These are phyloP conservation scores for Lipomyces japonicus DNA, from an alignment of 805 yeast species.

Conservation along the genomic window DNA sequence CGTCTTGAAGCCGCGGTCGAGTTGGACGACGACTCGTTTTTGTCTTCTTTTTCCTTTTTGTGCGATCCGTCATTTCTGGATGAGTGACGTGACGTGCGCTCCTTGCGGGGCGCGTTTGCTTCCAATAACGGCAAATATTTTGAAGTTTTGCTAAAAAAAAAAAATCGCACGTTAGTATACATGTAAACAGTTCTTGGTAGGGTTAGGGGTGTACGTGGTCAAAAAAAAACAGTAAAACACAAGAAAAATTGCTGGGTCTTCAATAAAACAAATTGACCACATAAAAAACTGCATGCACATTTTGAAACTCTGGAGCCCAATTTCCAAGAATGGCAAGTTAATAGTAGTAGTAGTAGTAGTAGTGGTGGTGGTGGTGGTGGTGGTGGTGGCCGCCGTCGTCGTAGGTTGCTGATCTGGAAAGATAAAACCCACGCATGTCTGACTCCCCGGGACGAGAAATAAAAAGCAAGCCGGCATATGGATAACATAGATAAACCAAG, in stretches of 20 bases:
- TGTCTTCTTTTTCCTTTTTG: not conserved
- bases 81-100: not conserved
- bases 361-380: no score
- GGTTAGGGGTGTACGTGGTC: not conserved
- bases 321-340: no score
- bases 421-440: no score
- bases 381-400: no score
- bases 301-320: no score
- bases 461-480: no score
- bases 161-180: no score
- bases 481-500: not conserved
- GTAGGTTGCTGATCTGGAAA: no score
- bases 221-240: not conserved
- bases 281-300: not conserved
- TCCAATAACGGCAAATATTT: constrained; percentile 47
- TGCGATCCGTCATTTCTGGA: constrained; percentile 1
- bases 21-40: not conserved
- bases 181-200: no score
- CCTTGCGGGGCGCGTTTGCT: constrained; percentile 15
- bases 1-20: constrained; percentile 1
- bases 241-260: no score
- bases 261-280: constrained; percentile 1
- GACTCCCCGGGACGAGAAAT: no score
- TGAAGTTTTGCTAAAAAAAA: constrained; percentile 43
- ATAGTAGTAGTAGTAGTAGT: no score